Conservation (phyloP, 345 rosid genomes). For the Corchorus capsularis region DNA sequence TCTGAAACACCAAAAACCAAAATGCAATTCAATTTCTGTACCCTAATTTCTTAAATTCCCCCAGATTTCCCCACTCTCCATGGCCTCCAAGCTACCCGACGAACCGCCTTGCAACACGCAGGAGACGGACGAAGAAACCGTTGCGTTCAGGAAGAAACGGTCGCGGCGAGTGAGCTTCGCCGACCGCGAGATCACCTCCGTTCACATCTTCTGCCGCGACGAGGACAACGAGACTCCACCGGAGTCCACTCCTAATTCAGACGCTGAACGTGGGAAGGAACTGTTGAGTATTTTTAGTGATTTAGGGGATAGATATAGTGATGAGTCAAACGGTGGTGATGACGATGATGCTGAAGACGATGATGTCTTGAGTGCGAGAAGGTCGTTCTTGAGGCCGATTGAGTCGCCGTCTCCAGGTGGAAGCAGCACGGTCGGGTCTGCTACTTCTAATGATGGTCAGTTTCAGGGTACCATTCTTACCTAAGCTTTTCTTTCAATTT, state of each 20-base stretch:
- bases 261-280: conserved; percentile 36
- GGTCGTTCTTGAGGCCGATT: conserved; percentile 57
- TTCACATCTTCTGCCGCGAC: conserved; percentile 88
- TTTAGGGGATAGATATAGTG: conserved; percentile 45
- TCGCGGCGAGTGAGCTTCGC: conserved; percentile 96
- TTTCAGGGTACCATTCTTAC: neutral
- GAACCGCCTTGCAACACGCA: conserved; percentile 47
- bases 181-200: conserved; percentile 87
- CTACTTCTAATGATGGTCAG: conserved; percentile 72
- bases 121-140: conserved; percentile 74
- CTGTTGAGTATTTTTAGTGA: conserved; percentile 54
- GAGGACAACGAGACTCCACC: conserved; percentile 85
- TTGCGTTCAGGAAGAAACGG: conserved; percentile 65
- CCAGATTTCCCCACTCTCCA: conserved; percentile 14
- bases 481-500: conserved; percentile 1
- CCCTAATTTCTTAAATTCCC: conserved; percentile 36
- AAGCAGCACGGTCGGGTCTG: conserved; percentile 69
- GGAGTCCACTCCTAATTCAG: conserved; percentile 30
- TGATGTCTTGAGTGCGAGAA: conserved; percentile 37
- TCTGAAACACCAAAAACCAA: neutral
- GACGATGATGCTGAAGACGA: conserved; percentile 33
- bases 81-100: conserved; percentile 52
- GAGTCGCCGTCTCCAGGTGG: conserved; percentile 87
- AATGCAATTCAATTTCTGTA: conserved; percentile 25
- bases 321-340: conserved; percentile 41